phyloP scores from a whole-genome alignment of 2,329 filamentous ascomycete species.

The Xylaria sp. region DNA sequence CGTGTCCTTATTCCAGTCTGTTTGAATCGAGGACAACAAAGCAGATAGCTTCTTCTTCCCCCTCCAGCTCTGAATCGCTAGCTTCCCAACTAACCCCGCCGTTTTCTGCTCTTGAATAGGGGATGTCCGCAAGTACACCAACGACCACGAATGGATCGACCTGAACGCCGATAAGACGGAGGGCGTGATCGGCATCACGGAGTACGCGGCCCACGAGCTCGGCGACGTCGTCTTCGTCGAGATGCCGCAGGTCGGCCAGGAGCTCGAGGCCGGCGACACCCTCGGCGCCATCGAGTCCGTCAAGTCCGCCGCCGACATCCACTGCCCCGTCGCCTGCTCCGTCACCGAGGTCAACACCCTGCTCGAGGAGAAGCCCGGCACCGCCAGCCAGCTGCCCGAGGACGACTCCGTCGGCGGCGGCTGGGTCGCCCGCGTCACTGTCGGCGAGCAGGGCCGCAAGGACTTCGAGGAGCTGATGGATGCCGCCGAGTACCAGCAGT shows the following conservation, averaged over 20 bases:
- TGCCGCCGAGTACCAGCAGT: constrained; percentile 68
- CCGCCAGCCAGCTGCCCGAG: constrained; percentile 88
- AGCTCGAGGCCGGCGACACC: constrained; percentile 70
- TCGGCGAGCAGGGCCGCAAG: constrained; percentile 58
- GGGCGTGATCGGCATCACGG: constrained; percentile 77
- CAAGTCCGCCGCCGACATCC: constrained; percentile 97
- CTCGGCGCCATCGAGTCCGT: constrained; percentile 96
- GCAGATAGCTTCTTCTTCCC: neutral
- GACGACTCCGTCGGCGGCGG: constrained; percentile 67
- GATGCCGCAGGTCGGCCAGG: constrained; percentile 67
- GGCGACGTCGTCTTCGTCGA: constrained; percentile 98
- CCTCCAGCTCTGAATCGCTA: neutral
- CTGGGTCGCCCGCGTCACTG: constrained; percentile 86
- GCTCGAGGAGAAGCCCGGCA: constrained; percentile 78
- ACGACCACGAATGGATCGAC: constrained; percentile 98
- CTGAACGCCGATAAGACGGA: constrained; percentile 75
- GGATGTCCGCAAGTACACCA: constrained; percentile 78
- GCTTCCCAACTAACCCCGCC: neutral
- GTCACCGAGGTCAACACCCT: constrained; percentile 67
- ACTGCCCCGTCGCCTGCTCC: constrained; percentile 75
- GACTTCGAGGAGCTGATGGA: constrained; percentile 76
- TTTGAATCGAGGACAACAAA: neutral
- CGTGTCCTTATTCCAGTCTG: neutral
- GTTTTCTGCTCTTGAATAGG: constrained; percentile 36
- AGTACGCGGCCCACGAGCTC: constrained; percentile 85